phyloP scores from a whole-genome alignment of 176 grass and related monocot species.

The Oryza meridionalis region DNA sequence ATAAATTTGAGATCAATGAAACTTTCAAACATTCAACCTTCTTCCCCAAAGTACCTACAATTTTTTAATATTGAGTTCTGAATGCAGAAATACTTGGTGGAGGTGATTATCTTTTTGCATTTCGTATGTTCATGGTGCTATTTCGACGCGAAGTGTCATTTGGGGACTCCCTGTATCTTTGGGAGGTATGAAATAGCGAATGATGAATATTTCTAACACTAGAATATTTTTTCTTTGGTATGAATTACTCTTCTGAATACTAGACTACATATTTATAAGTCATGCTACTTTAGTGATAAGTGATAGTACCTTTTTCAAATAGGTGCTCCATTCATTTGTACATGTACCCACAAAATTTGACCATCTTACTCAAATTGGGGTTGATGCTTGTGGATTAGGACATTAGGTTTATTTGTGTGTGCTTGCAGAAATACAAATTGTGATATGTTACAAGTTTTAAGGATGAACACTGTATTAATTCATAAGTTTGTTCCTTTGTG shows the following conservation, averaged over 20 bases:
- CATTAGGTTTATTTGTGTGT: constrained; percentile 1
- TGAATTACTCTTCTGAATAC: constrained; percentile 18
- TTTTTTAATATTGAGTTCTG: constrained; percentile 30
- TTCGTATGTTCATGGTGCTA: constrained; percentile 99
- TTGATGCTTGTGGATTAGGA: neutral
- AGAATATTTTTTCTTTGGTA: neutral
- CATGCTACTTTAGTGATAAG: neutral
- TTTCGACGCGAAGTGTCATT: constrained; percentile 98
- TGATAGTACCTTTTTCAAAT: constrained; percentile 29
- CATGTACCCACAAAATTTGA: neutral
- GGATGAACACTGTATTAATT: neutral
- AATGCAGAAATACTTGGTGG: constrained; percentile 89
- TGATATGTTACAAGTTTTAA: neutral
- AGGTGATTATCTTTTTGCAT: constrained; percentile 98
- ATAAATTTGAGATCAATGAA: constrained; percentile 29
- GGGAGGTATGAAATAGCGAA: constrained; percentile 83
- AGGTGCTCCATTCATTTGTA: constrained; percentile 13
- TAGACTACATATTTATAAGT: neutral
- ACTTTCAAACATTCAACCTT: constrained; percentile 4
- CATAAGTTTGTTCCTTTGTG: constrained; percentile 6
- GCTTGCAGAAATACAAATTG: neutral
- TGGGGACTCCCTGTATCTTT: constrained; percentile 94
- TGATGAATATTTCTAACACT: constrained; percentile 23
- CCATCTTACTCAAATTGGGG: neutral
- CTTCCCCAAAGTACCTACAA: constrained; percentile 6